phyloP scores from a whole-genome alignment of 2,329 filamentous ascomycete genomes.

The Colletotrichum camelliae region DNA sequence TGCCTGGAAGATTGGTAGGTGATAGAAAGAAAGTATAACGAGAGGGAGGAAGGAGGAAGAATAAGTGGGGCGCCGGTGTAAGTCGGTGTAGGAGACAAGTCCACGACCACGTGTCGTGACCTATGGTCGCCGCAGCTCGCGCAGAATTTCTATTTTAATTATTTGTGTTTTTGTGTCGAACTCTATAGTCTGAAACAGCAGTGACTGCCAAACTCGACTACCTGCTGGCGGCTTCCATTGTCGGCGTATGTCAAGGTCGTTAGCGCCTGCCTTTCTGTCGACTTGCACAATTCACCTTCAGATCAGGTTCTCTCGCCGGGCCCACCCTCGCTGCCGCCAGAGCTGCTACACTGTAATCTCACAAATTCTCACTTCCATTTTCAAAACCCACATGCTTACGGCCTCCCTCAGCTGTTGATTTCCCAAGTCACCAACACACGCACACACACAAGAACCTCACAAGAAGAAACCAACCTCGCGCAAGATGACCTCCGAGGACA shows the following conservation, averaged over 20 bases:
- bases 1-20: no score
- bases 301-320: not conserved
- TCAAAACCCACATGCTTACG: not conserved
- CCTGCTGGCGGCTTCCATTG: not conserved
- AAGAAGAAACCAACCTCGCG: not conserved
- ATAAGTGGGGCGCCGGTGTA: not conserved
- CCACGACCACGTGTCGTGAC: not conserved
- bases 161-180: not conserved
- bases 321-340: not conserved
- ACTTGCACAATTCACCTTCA: not conserved
- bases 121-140: not conserved
- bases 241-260: not conserved
- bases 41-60: not conserved
- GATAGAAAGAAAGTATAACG: no score
- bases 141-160: not conserved
- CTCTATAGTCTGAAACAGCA: not conserved
- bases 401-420: not conserved
- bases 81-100: not conserved
- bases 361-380: not conserved
- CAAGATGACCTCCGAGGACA: not conserved
- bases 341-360: not conserved
- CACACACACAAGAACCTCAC: not conserved
- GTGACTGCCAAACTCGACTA: not conserved
- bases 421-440: not conserved
- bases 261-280: not conserved